phyloP scores from a whole-genome alignment of 371 early-diverging fungal genomes.

The Mucor indicus region DNA sequence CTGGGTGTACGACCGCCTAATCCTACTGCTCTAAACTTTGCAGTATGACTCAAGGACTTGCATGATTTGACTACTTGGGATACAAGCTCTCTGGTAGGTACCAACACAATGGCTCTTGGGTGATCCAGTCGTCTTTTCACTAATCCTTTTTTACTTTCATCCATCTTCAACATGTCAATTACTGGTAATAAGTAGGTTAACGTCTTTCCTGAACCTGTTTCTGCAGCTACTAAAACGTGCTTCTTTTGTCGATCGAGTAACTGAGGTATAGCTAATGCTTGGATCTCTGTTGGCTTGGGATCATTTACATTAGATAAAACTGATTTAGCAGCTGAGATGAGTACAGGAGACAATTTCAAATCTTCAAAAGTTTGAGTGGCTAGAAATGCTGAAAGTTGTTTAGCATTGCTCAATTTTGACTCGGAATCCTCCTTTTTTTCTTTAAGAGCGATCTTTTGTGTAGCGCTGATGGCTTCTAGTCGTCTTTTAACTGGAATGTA shows the following conservation, averaged over 20 bases:
- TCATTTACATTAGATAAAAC: slow-evolving; percentile 44
- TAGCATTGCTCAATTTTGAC: slow-evolving; percentile 13
- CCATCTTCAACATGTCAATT: slow-evolving; percentile 63
- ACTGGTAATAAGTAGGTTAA: slow-evolving; percentile 93
- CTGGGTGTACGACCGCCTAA: slow-evolving; percentile 47
- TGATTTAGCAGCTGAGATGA: slow-evolving; percentile 29
- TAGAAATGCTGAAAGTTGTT: slow-evolving; percentile 39
- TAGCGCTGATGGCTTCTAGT: slow-evolving; percentile 24
- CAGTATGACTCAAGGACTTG: slow-evolving; percentile 66
- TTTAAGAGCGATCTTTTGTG: not conserved
- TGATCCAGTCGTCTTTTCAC: slow-evolving; percentile 49
- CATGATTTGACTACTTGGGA: slow-evolving; percentile 72
- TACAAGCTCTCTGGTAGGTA: slow-evolving; percentile 94
- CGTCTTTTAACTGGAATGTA: slow-evolving; percentile 50
- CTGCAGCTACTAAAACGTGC: slow-evolving; percentile 83
- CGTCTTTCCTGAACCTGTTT: slow-evolving; percentile 99
- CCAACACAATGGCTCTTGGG: slow-evolving; percentile 91
- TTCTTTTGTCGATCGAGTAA: slow-evolving; percentile 54
- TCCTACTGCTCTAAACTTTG: slow-evolving; percentile 69
- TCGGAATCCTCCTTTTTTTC: not conserved
- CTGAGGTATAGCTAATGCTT: slow-evolving; percentile 84
- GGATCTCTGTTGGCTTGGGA: slow-evolving; percentile 84
- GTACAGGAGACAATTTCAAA: slow-evolving; percentile 53
- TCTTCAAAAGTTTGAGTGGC: slow-evolving; percentile 54
- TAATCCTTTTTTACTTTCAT: slow-evolving; percentile 59